Base-by-base conservation (phyloP, 108 stramenopile genomes). In the Nitzschia sp. region DNA sequence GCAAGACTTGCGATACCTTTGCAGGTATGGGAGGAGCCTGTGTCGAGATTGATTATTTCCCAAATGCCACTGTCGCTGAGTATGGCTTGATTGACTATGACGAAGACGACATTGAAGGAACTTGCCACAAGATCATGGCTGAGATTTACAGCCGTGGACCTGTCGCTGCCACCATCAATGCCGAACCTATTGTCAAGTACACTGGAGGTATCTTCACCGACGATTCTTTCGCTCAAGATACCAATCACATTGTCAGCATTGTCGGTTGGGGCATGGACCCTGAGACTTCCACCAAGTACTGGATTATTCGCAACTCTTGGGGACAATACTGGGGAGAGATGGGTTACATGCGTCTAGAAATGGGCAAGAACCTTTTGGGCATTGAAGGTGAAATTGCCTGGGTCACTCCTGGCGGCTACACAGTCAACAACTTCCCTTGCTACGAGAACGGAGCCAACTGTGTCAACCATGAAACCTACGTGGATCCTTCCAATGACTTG, bases 221-320 rank as follows among this genome's bases (percentile, higher is more conserved):
- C 17, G 87, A 96, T 72, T 75, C 75, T 20, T 44, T 46, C 15
- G 63, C 72, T 39, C 64, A 86, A 22, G 15, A 67, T 15, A 79
- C 88, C 48, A 96, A 97, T 73, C 97, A 98, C 70, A 90, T 96
- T 70, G 86, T 98, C 42, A 79, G 82, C 53, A 93, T 96, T 71
- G 86, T 83, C 22, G 97, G 97, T 9, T 98, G 91, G 94, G 97
- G 78, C 51, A 92, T 93, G 68, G 94, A 96, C 70, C 67, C 76
- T 34, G 75, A 83, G 22, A 78, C 71, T 41, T 80, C 85, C 12
- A 79, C 61, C 41, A 59, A 77, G 56, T 87, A 93, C 68, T 98
- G 95, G 95, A 93, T 96, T 68, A 72, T 95, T 44, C 79, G 97
- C 42, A 96, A 98, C 77, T 79, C 77, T 10, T 82, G 81, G 76